Evolutionary conservation across 352 stramenopile genomes (phyloP).

Genomic region (Thalassiosira livingstoniorum): DNA sequence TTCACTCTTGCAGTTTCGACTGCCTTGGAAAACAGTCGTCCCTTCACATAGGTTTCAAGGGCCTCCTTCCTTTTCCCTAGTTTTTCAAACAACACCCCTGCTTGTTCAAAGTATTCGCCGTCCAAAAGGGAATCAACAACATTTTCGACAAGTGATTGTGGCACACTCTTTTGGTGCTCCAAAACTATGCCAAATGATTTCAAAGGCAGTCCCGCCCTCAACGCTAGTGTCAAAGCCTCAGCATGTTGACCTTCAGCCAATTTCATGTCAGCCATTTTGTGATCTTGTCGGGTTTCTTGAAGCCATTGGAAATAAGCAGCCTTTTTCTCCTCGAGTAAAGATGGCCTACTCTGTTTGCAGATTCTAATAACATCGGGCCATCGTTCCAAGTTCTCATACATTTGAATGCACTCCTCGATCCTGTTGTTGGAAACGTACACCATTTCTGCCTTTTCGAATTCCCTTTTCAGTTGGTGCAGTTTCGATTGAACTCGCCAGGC

Average conservation of each 20-base stretch:
- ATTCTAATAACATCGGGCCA: background rate
- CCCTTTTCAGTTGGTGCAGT: background rate
- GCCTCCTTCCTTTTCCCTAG: background rate
- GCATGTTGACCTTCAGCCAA: background rate
- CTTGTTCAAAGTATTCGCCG: background rate
- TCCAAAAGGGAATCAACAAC: background rate
- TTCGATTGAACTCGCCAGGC: background rate
- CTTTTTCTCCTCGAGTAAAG: background rate
- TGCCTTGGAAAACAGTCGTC: background rate
- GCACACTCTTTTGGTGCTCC: background rate
- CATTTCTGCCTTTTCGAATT: background rate
- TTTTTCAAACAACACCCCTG: background rate
- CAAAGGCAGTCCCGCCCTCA: background rate
- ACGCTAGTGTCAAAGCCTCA: background rate
- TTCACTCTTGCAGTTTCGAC: background rate
- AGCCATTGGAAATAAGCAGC: background rate
- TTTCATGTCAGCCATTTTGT: background rate
- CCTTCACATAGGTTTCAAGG: background rate
- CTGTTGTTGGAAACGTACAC: background rate
- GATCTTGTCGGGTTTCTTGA: background rate
- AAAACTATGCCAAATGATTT: background rate
- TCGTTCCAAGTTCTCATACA: background rate
- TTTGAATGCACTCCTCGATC: background rate
- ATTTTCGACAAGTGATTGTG: background rate
- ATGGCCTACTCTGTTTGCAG: background rate